phyloP scores from a whole-genome alignment of 2,329 filamentous ascomycete genomes.

The Pezizomycotina sp. region DNA sequence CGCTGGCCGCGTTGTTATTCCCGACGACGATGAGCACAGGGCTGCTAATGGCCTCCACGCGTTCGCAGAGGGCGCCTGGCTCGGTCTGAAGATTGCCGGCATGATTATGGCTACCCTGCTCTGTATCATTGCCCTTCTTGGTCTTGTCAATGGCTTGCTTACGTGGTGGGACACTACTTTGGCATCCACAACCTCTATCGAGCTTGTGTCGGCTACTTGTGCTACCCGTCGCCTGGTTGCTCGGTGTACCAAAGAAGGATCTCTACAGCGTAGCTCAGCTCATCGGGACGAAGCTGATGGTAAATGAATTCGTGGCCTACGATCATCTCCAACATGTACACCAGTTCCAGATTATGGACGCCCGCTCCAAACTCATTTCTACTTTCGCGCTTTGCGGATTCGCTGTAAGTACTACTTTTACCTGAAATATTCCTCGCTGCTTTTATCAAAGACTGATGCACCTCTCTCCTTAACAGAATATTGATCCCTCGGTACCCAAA shows the following conservation, averaged over 20 bases:
- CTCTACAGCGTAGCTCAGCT: conserved; percentile 58
- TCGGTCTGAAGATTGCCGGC: conserved; percentile 71
- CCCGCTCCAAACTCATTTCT: conserved; percentile 35
- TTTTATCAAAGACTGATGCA: conserved; percentile 1
- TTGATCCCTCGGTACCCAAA: conserved; percentile 38
- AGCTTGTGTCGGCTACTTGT: conserved; percentile 63
- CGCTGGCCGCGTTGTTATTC: conserved; percentile 62
- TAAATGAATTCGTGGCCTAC: conserved; percentile 25
- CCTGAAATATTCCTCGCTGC: not conserved
- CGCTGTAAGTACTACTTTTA: conserved; percentile 31
- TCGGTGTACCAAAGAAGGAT: conserved; percentile 54
- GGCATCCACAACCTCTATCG: conserved; percentile 58
- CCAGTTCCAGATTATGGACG: conserved; percentile 14
- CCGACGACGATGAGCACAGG: conserved; percentile 53
- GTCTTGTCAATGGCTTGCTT: conserved; percentile 56
- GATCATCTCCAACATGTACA: conserved; percentile 11
- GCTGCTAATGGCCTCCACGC: conserved; percentile 71
- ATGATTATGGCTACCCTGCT: conserved; percentile 69
- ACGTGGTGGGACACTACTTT: conserved; percentile 69
- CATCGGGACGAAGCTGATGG: conserved; percentile 72
- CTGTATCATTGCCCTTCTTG: conserved; percentile 65
- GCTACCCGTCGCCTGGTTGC: conserved; percentile 68
- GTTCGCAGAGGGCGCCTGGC: conserved; percentile 69
- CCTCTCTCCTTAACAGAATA: conserved; percentile 4
- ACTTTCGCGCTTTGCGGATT: conserved; percentile 39